Conservation (phyloP, 371 early-diverging fungal genomes). For the Chytridiales sp. region DNA sequence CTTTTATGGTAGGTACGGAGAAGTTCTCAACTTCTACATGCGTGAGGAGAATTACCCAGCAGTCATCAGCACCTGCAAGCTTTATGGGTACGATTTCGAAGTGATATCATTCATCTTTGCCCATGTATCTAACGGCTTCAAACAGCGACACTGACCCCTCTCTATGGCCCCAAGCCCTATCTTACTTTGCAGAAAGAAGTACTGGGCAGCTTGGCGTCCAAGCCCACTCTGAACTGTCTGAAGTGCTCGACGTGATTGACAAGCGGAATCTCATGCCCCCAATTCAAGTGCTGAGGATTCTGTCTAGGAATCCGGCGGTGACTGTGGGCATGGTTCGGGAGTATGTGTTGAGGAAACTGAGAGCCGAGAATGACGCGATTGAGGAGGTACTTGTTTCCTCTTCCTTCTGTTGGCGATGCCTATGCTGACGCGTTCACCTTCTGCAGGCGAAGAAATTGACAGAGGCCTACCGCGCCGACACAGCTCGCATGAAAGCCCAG, state of each 20-base stretch:
- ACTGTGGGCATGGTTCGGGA: slow-evolving; percentile 82
- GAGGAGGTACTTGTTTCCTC: slow-evolving; percentile 49
- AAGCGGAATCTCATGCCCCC: slow-evolving; percentile 81
- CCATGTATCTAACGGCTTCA: not conserved
- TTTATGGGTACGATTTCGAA: slow-evolving; percentile 73
- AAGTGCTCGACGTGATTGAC: slow-evolving; percentile 81
- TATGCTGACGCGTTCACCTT: not conserved
- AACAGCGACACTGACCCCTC: slow-evolving; percentile 64
- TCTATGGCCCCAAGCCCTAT: slow-evolving; percentile 78
- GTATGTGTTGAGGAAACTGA: slow-evolving; percentile 75
- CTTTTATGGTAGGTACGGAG: slow-evolving; percentile 59
- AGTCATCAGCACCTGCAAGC: slow-evolving; percentile 72
- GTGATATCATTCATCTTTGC: no score
- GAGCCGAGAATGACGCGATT: slow-evolving; percentile 65
- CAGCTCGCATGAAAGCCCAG: slow-evolving; percentile 69
- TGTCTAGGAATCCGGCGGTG: slow-evolving; percentile 75
- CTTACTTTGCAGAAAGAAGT: slow-evolving; percentile 68
- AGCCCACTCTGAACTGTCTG: slow-evolving; percentile 36
- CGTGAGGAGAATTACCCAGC: slow-evolving; percentile 70
- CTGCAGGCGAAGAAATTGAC: slow-evolving; percentile 48
- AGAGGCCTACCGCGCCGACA: slow-evolving; percentile 75
- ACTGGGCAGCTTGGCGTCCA: slow-evolving; percentile 17
- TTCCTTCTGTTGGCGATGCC: not conserved
- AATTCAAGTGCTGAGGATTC: slow-evolving; percentile 81
- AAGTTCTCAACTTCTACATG: slow-evolving; percentile 79